These are phyloP conservation scores for Nicotiana knightiana DNA, from an alignment of 257 asterid genomes.

Conservation along the genomic window DNA sequence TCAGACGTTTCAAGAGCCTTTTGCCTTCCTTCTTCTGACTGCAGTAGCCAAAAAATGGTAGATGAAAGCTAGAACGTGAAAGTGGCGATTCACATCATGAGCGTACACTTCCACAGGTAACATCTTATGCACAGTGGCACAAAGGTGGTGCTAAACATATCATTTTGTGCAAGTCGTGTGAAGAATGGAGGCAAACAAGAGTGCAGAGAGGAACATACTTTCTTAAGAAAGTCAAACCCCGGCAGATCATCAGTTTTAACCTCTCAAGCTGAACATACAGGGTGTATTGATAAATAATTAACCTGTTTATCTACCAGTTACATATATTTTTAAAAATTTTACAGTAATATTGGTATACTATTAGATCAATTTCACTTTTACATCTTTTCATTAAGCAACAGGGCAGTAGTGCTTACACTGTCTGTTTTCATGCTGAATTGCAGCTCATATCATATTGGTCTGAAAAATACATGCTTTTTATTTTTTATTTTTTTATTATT, in stretches of 20 bases:
- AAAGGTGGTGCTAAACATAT: neutral
- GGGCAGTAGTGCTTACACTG: no score
- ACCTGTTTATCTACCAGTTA: neutral
- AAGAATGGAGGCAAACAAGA: neutral
- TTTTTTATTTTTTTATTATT: neutral
- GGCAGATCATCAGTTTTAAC: neutral
- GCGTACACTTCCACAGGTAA: neutral
- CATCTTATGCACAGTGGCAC: neutral
- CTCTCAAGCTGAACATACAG: neutral
- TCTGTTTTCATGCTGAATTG: neutral
- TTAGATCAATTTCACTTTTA: no score
- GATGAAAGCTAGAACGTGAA: neutral
- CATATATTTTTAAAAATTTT: neutral
- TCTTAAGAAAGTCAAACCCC: neutral
- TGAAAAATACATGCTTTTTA: neutral
- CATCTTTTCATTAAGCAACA: no score
- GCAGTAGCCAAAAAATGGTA: conserved; percentile 20
- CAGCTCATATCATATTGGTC: neutral
- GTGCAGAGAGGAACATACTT: no score
- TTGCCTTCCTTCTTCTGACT: conserved; percentile 37
- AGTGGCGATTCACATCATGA: neutral
- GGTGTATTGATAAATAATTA: neutral
- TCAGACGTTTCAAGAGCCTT: conserved; percentile 30
- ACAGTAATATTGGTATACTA: neutral
- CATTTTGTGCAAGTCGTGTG: neutral